phyloP scores from a whole-genome alignment of 306 rosid species.

The Cicer pinnatifidum region DNA sequence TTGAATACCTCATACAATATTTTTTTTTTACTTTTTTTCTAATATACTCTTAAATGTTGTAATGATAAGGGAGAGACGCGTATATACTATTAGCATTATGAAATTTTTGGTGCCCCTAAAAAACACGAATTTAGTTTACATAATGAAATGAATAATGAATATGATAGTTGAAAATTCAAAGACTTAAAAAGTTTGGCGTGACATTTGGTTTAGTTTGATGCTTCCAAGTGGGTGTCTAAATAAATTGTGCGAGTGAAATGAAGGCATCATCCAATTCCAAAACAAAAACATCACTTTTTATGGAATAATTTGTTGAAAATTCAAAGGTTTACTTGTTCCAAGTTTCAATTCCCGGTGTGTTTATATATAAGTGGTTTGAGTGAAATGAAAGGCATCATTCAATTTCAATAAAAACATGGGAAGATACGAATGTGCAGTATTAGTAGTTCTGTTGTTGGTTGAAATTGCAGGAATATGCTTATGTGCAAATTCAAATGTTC shows the following conservation, averaged over 20 bases:
- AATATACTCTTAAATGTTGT: too few relatives aligned
- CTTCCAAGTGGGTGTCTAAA: neutral
- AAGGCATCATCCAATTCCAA: conserved; percentile 4
- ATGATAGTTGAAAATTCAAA: too few relatives aligned
- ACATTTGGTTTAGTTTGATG: neutral
- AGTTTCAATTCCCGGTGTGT: neutral
- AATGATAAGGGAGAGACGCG: too few relatives aligned
- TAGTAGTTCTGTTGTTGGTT: neutral
- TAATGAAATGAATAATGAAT: too few relatives aligned
- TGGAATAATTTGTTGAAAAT: too few relatives aligned
- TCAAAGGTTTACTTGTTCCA: neutral
- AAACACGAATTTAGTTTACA: too few relatives aligned
- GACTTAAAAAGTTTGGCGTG: too few relatives aligned
- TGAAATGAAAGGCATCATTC: conserved; percentile 7
- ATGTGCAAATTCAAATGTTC: conserved; percentile 22
- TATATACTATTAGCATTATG: too few relatives aligned
- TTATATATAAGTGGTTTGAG: neutral
- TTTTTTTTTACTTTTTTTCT: too few relatives aligned
- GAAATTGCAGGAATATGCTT: conserved; percentile 2
- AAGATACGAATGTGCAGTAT: neutral
- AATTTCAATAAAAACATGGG: conserved; percentile 5
- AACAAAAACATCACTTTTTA: neutral
- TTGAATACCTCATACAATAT: too few relatives aligned
- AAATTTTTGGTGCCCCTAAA: too few relatives aligned
- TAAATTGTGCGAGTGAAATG: neutral